These are phyloP conservation scores for Mucor sp. DNA, from an alignment of 371 early-diverging fungal species.

Conservation along the genomic window DNA sequence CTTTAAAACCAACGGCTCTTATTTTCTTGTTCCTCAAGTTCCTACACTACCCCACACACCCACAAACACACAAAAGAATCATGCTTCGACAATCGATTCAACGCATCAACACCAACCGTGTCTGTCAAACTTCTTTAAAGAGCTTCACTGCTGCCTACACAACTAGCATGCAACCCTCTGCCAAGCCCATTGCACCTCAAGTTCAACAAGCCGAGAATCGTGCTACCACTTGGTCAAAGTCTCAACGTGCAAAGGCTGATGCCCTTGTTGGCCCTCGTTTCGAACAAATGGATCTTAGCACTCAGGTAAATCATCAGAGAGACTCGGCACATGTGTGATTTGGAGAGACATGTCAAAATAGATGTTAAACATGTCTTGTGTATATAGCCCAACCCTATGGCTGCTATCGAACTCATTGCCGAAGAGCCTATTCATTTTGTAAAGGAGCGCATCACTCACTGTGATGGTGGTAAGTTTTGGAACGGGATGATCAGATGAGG, in stretches of 20 bases:
- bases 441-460: constrained; percentile 73
- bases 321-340: background rate
- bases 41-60: constrained; percentile 2
- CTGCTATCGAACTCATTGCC: constrained; percentile 92
- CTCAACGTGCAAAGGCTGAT: constrained; percentile 70
- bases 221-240: constrained; percentile 73
- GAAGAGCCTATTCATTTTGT: constrained; percentile 84
- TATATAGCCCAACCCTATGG: constrained; percentile 82
- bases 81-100: constrained; percentile 34
- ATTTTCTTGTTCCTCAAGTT: background rate
- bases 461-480: constrained; percentile 83
- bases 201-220: constrained; percentile 78
- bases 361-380: background rate
- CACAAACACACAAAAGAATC: background rate
- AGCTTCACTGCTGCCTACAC: constrained; percentile 29
- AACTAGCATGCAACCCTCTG: constrained; percentile 38
- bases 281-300: constrained; percentile 81
- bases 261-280: constrained; percentile 88
- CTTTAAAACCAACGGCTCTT: background rate
- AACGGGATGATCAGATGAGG: background rate
- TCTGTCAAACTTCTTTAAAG: constrained; percentile 13
- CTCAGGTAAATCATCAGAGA: constrained; percentile 63
- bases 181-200: constrained; percentile 36
- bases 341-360: background rate
- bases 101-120: constrained; percentile 9